Evolutionary conservation across 1,284 basidiomycete species (phyloP).

Genomic region (Marasmius tenuissimus): DNA sequence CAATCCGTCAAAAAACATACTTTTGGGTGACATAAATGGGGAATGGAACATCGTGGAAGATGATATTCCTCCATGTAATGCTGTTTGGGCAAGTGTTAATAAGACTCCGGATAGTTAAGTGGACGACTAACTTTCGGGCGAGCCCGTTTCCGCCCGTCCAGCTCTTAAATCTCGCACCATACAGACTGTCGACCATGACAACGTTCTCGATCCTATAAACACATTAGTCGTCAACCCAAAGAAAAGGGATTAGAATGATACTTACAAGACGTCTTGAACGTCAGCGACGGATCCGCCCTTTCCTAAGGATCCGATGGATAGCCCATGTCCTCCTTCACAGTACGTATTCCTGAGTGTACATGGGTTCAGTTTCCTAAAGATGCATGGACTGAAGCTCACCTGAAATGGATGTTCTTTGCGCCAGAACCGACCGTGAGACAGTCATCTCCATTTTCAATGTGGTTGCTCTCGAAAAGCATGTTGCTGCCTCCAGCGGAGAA

Average conservation of each 20-base stretch:
- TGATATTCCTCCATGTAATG: not conserved
- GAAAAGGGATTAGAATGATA: constrained; percentile 1
- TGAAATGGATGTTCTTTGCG: constrained; percentile 56
- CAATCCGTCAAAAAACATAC: constrained; percentile 28
- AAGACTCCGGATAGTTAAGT: constrained; percentile 46
- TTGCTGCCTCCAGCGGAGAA: constrained; percentile 59
- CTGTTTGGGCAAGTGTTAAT: not conserved
- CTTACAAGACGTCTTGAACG: constrained; percentile 56
- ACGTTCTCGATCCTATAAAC: constrained; percentile 51
- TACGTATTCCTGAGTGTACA: constrained; percentile 39
- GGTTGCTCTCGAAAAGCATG: constrained; percentile 57
- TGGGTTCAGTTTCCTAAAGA: not conserved
- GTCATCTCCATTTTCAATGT: constrained; percentile 61
- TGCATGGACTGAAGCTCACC: constrained; percentile 25
- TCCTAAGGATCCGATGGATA: constrained; percentile 62
- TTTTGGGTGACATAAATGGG: constrained; percentile 67
- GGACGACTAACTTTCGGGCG: constrained; percentile 54
- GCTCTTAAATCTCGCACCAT: constrained; percentile 68
- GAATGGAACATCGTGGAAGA: not conserved
- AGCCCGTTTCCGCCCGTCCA: constrained; percentile 64
- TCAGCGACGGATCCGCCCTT: constrained; percentile 48
- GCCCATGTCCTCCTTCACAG: constrained; percentile 60
- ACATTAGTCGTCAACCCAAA: not conserved
- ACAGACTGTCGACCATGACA: constrained; percentile 54
- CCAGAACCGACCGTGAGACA: constrained; percentile 60